Evolutionary conservation across 2,329 filamentous ascomycete genomes (phyloP), one percentile per base, ranked within the genome.

Genomic region (Decorospora gaudefroyi): DNA sequence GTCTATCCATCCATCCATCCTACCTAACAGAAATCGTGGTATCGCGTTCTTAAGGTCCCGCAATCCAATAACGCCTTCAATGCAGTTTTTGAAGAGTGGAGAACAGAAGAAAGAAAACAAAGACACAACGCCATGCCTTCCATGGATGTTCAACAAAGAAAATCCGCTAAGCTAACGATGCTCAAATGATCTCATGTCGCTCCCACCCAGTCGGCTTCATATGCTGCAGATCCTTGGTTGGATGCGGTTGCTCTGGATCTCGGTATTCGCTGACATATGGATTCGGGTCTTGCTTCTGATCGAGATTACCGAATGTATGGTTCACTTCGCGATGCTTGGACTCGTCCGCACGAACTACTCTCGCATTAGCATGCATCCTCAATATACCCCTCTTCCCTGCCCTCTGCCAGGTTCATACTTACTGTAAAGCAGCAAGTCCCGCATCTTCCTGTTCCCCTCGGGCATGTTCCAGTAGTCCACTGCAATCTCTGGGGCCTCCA

Each of bases 381-480:
- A n/a, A n/a, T n/a, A n/a, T n/a, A n/a, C n/a, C n/a, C n/a, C n/a
- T n/a, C n/a, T n/a, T n/a, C n/a, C n/a, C n/a, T n/a, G n/a, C n/a
- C n/a, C n/a, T n/a, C n/a, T n/a, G n/a, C n/a, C n/a, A n/a, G 27
- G 19, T 30, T 11, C 21, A 28, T 28, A 88, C n/a, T 87, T 88
- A 67, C 64, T 88, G 68, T 97, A 96, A 36, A 93, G 74, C 38
- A 97, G 78, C 49, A 97, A 72, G 64, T 97, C 90, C 60, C 80
- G 82, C 88, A 99, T 96, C 1, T 84, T 88, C 17, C 85, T 81
- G 45, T 86, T 77, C 2, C 83, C 87, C 68, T 96, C 86, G 0
- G 91, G 90, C 84, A 99, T 96, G 28, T 88, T 83, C 90, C 91
- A 99, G 73, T 99, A 99, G 55, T 84, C 79, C 34, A 96, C 73